A percentile compares a stretch with the other conserved stretches of the same genome.
These are phyloP conservation scores for Trichoderma reesei DNA, from an alignment of 495 filamentous ascomycete genomes.

Conservation along the genomic window DNA sequence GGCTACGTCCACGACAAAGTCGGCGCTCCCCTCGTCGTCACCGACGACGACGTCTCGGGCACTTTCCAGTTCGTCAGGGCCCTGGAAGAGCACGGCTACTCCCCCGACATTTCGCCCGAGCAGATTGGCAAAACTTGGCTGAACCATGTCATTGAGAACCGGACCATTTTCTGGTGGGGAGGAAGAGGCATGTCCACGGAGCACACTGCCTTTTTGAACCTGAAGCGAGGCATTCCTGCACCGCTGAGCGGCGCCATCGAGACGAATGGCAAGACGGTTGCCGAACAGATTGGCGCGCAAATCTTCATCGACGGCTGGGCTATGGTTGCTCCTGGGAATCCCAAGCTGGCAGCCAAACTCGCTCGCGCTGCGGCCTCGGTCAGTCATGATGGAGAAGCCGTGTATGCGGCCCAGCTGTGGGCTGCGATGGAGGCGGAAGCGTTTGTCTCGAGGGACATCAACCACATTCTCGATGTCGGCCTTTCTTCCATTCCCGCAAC, in stretches of 20 bases:
- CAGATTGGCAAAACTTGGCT: constrained; percentile 25
- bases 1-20: constrained; percentile 24
- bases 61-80: constrained; percentile 24
- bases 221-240: constrained; percentile 19
- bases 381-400: constrained; percentile 24
- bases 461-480: constrained; percentile 21
- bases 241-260: constrained; percentile 19
- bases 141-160: constrained; percentile 20
- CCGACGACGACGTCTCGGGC: constrained; percentile 25
- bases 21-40: constrained; percentile 19
- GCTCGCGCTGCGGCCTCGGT: constrained; percentile 21
- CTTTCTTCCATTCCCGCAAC: constrained; percentile 15
- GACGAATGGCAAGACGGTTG: constrained; percentile 20
- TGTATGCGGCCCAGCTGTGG: constrained; percentile 23
- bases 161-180: constrained; percentile 26
- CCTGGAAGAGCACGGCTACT: constrained; percentile 21
- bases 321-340: constrained; percentile 19
- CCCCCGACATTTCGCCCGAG: constrained; percentile 12
- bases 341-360: constrained; percentile 16
- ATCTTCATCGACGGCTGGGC: constrained; percentile 27
- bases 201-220: constrained; percentile 25
- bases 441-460: constrained; percentile 18
- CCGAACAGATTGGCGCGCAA: constrained; percentile 26
- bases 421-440: constrained; percentile 27
- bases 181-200: constrained; percentile 25